Evolutionary conservation across 108 stramenopile genomes (phyloP).

Genomic region (Skeletonema tropicum): DNA sequence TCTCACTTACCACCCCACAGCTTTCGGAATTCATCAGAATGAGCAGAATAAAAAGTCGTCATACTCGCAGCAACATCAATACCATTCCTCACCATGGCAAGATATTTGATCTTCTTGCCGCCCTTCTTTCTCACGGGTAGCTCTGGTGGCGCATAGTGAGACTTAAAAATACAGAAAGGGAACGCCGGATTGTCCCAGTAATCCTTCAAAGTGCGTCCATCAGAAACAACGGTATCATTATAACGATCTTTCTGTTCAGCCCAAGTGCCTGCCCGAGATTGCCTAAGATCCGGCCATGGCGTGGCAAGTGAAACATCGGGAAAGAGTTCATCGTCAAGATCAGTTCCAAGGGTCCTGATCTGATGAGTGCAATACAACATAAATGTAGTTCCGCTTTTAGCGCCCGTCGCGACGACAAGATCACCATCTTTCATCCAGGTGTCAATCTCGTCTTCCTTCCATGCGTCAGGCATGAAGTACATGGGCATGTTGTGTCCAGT

Average conservation of each 20-base stretch:
- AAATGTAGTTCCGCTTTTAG: slow-evolving; percentile 47
- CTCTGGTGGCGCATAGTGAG: slow-evolving; percentile 40
- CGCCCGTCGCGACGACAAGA: slow-evolving; percentile 48
- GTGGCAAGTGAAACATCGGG: slow-evolving; percentile 42
- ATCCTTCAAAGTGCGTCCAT: slow-evolving; percentile 39
- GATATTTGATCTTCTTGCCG: slow-evolving; percentile 49
- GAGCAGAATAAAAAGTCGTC: slow-evolving; percentile 37
- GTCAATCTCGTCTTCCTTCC: slow-evolving; percentile 45
- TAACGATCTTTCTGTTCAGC: slow-evolving; percentile 41
- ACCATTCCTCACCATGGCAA: slow-evolving; percentile 53
- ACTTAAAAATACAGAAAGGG: slow-evolving; percentile 60
- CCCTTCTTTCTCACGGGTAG: slow-evolving; percentile 38
- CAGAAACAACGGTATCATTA: slow-evolving; percentile 41
- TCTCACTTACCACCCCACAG: slow-evolving; percentile 48
- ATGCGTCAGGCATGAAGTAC: slow-evolving; percentile 38
- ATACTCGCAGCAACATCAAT: slow-evolving; percentile 46
- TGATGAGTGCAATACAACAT: slow-evolving; percentile 57
- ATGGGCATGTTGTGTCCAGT: slow-evolving; percentile 51
- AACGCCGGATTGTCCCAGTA: slow-evolving; percentile 51
- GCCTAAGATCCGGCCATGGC: slow-evolving; percentile 48
- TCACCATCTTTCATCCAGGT: slow-evolving; percentile 51
- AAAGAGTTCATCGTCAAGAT: slow-evolving; percentile 39
- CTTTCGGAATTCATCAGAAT: slow-evolving; percentile 38
- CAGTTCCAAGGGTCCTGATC: slow-evolving; percentile 50
- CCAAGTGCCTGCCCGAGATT: slow-evolving; percentile 43